phyloP scores from a whole-genome alignment of 768 basidiomycete genomes.

The Rubroboletus pulcherrimus region DNA sequence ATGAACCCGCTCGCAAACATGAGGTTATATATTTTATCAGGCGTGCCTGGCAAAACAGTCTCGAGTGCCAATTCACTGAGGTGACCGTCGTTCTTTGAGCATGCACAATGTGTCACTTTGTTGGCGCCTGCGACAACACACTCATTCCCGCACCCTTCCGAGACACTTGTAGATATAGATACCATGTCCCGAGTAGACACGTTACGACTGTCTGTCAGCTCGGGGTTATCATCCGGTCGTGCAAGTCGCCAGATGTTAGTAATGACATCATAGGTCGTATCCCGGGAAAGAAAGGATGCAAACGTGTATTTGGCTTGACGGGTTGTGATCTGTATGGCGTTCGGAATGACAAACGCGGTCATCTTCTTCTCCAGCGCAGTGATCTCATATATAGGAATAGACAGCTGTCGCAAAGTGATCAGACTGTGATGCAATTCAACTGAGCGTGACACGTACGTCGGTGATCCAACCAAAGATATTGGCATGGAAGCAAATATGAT shows the following conservation, averaged over 20 bases:
- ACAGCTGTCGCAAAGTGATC: conserved; percentile 48
- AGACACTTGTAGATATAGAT: conserved; percentile 15
- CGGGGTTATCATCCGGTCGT: conserved; percentile 57
- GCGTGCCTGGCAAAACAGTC: conserved; percentile 78
- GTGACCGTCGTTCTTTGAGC: conserved; percentile 68
- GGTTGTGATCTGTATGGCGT: conserved; percentile 89
- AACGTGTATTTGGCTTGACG: conserved; percentile 85
- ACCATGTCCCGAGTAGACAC: conserved; percentile 18
- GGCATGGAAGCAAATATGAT: conserved; percentile 98
- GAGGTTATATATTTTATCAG: conserved; percentile 92
- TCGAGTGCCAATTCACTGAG: conserved; percentile 74
- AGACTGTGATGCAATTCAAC: conserved; percentile 2
- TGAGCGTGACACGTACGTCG: conserved; percentile 56
- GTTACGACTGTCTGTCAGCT: conserved; percentile 14
- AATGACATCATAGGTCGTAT: conserved; percentile 95
- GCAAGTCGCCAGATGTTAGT: conserved; percentile 93
- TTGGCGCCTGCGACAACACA: conserved; percentile 17
- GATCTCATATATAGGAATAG: conserved; percentile 86
- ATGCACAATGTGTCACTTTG: conserved; percentile 71
- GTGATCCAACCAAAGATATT: conserved; percentile 99
- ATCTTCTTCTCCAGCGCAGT: conserved; percentile 89
- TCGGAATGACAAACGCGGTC: conserved; percentile 97
- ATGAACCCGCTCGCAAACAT: conserved; percentile 96
- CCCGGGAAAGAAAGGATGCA: conserved; percentile 93
- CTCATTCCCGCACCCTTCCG: conserved; percentile 14